Evolutionary conservation across 2,329 filamentous ascomycete genomes (phyloP).

Genomic region (Cercospora canescens): DNA sequence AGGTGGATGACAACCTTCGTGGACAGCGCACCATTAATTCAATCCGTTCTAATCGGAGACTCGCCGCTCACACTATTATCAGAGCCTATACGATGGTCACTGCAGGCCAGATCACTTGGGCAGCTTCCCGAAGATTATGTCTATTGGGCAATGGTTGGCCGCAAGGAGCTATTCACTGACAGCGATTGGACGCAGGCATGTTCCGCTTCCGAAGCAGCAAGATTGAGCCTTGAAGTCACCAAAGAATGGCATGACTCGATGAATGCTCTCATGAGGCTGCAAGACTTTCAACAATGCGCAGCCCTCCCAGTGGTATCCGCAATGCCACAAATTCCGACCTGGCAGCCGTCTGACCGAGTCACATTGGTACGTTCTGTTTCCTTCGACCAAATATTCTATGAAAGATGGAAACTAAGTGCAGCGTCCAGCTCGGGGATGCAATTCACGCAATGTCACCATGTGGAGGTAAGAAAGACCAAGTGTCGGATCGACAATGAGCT

Average conservation of each 20-base stretch:
- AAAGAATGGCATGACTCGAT: neutral
- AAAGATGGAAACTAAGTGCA: too few species aligned
- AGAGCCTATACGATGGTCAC: neutral
- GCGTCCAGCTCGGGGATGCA: constrained; percentile 47
- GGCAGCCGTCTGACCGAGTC: neutral
- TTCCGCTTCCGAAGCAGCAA: neutral
- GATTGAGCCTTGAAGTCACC: neutral
- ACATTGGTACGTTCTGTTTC: neutral
- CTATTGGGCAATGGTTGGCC: neutral
- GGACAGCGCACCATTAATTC: constrained; percentile 20
- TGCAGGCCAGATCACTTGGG: neutral
- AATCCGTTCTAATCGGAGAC: constrained; percentile 24
- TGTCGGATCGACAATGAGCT: neutral
- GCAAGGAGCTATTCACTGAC: neutral
- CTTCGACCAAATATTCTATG: too few species aligned
- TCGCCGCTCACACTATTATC: neutral
- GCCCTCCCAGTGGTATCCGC: neutral
- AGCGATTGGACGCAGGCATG: neutral
- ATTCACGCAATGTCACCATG: constrained; percentile 50
- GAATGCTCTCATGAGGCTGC: neutral
- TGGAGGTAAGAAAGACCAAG: constrained; percentile 28
- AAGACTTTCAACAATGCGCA: neutral
- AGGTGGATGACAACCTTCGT: constrained; percentile 22
- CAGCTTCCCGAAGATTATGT: neutral
- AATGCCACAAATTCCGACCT: neutral